A percentile compares a stretch with the other conserved stretches of the same genome.
Evolutionary conservation across 306 rosid species (phyloP).

Genomic region (Rosa persica): DNA sequence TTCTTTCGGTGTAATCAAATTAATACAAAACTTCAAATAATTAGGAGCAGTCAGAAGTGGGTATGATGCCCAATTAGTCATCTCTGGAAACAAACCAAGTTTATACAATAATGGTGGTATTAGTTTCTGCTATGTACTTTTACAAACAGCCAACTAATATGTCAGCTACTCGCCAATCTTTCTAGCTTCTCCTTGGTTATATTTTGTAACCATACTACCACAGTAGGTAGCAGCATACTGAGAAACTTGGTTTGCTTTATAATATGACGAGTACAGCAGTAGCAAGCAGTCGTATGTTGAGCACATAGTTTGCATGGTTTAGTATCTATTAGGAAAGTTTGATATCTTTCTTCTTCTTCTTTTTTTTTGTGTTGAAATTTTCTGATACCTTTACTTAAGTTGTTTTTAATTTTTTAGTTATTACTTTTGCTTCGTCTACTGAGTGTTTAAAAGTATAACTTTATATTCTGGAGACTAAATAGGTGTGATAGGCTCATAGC

Average conservation of each 20-base stretch:
- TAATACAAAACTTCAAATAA: slow-evolving; percentile 7
- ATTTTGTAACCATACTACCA: background rate
- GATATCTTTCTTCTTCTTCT: background rate
- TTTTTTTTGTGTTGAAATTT: background rate
- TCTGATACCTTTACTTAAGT: background rate
- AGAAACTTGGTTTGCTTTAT: background rate
- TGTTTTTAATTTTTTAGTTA: background rate
- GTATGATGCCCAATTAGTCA: background rate
- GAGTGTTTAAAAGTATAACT: background rate
- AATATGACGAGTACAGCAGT: background rate
- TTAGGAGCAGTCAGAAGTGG: slow-evolving; percentile 11
- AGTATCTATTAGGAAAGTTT: background rate
- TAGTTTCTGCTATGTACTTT: background rate
- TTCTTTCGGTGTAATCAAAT: background rate
- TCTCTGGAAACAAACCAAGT: background rate
- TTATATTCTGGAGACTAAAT: background rate
- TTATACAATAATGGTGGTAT: background rate
- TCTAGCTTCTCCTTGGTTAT: background rate
- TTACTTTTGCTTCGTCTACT: background rate
- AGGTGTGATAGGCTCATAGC: no score
- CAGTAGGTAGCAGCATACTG: background rate
- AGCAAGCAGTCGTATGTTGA: background rate
- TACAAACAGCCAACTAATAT: background rate
- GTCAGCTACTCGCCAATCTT: background rate
- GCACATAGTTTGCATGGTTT: background rate